These are phyloP conservation scores for Amaranthus hypochondriacus DNA, from an alignment of 148 eudicot genomes.

Conservation along the genomic window DNA sequence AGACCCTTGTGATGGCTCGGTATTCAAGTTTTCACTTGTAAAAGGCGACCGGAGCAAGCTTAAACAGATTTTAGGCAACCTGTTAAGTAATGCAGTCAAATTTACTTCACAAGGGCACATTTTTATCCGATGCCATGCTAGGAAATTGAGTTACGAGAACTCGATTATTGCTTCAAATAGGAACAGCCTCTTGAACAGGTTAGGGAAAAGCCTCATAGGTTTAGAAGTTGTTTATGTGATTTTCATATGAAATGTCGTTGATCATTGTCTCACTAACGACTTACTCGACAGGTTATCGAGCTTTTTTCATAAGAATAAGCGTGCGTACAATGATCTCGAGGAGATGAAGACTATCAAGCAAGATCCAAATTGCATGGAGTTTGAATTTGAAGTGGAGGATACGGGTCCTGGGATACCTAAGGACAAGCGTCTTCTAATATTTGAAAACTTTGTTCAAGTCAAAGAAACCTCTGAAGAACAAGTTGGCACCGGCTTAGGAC, in stretches of 20 bases:
- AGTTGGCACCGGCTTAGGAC: conserved; percentile 91
- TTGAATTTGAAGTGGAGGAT: conserved; percentile 74
- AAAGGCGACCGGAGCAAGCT: conserved; percentile 68
- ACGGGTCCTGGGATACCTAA: conserved; percentile 80
- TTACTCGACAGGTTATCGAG: conserved; percentile 18
- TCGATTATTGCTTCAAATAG: conserved; percentile 36
- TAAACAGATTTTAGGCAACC: conserved; percentile 59
- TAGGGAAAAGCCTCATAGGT: background rate
- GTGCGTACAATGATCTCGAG: conserved; percentile 23
- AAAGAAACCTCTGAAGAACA: conserved; percentile 45
- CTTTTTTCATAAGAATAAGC: conserved; percentile 25
- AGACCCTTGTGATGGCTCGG: conserved; percentile 62
- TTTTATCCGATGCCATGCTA: conserved; percentile 51
- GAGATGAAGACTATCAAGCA: conserved; percentile 26
- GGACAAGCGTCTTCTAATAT: conserved; percentile 54
- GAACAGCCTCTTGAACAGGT: conserved; percentile 27
- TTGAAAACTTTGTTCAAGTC: conserved; percentile 81
- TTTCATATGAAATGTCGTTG: background rate
- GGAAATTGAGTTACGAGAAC: conserved; percentile 37
- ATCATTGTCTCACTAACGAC: background rate
- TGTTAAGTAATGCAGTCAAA: conserved; percentile 79
- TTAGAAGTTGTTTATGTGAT: background rate
- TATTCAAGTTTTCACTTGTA: conserved; percentile 36
- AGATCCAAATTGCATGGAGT: conserved; percentile 52
- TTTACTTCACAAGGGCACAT: conserved; percentile 73